Percentiles rank a stretch among this genome's conserved stretches.
phyloP scores from a whole-genome alignment of 257 asterid species.

The Thymus mandschuricus region DNA sequence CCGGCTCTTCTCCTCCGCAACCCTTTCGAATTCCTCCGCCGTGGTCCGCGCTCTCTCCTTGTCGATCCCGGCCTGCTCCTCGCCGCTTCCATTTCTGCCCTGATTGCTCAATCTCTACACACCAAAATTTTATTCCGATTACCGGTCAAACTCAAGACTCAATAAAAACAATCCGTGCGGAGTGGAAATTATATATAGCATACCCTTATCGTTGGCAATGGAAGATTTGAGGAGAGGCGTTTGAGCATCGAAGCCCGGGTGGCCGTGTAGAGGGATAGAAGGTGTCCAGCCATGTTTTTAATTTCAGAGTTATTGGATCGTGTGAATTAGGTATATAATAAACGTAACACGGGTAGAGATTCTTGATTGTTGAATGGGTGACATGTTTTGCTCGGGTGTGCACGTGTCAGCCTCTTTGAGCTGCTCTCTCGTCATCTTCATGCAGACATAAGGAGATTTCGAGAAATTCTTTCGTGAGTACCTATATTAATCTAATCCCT shows the following conservation, averaged over 20 bases:
- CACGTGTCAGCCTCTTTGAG: constrained; percentile 22
- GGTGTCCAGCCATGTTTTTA: constrained; percentile 27
- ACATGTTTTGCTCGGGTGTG: background rate
- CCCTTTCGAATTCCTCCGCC: constrained; percentile 42
- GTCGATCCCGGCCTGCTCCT: constrained; percentile 6
- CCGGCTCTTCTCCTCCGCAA: constrained; percentile 39
- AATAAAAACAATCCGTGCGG: no score
- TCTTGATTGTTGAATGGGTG: background rate
- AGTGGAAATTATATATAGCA: background rate
- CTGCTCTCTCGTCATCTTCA: constrained; percentile 12
- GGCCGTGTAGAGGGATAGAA: constrained; percentile 24
- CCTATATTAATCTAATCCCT: no score
- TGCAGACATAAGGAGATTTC: background rate
- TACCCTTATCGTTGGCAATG: constrained; percentile 26
- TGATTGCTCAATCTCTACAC: constrained; percentile 17
- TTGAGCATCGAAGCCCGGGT: constrained; percentile 22
- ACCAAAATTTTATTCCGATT: background rate
- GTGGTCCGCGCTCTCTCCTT: constrained; percentile 45
- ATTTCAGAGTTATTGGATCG: background rate
- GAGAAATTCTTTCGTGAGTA: no score
- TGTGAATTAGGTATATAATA: background rate
- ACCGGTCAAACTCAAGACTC: background rate
- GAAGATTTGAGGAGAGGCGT: constrained; percentile 28
- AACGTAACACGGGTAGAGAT: background rate
- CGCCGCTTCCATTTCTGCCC: constrained; percentile 21